A percentile compares a stretch with the other conserved stretches of the same genome.
phyloP scores from a whole-genome alignment of 1,139 yeast genomes.

The Lodderomyces beijingensis region DNA sequence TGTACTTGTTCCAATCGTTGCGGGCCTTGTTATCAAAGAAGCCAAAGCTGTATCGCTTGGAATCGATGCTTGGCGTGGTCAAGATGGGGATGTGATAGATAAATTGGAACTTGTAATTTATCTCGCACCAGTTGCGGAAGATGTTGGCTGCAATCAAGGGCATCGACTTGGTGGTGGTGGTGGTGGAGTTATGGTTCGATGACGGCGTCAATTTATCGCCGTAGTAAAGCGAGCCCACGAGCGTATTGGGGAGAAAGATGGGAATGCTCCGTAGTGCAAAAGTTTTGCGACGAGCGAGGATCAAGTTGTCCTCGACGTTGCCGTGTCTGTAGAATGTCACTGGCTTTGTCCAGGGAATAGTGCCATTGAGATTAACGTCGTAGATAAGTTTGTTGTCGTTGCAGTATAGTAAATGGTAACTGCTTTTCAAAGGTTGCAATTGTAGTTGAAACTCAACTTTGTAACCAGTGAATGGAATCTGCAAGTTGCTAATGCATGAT shows the following conservation, averaged over 20 bases:
- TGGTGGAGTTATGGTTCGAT: constrained; percentile 5
- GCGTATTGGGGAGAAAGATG: constrained; percentile 22
- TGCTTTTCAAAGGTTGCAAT: constrained; percentile 12
- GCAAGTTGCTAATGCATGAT: constrained; percentile 12
- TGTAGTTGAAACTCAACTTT: constrained; percentile 26
- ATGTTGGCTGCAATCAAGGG: constrained; percentile 29
- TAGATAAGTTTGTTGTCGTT: constrained; percentile 26
- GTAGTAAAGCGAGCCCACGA: constrained; percentile 23
- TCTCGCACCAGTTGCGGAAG: constrained; percentile 26
- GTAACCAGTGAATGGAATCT: constrained; percentile 30
- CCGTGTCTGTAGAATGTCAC: constrained; percentile 4
- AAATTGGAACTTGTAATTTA: constrained; percentile 16
- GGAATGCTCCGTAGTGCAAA: constrained; percentile 22
- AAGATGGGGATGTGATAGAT: constrained; percentile 29
- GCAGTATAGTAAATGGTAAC: constrained; percentile 26
- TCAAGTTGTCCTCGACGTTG: constrained; percentile 4
- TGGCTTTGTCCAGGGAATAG: constrained; percentile 23
- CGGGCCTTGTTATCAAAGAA: constrained; percentile 8
- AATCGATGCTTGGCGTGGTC: constrained; percentile 27
- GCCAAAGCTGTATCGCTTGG: constrained; percentile 16
- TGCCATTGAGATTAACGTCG: constrained; percentile 22
- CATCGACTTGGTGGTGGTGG: constrained; percentile 11
- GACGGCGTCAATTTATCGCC: constrained; percentile 9
- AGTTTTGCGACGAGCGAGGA: constrained; percentile 23
- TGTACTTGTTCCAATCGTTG: constrained; percentile 19